Base-by-base conservation (phyloP, 371 early-diverging fungal species). In the Mucor circinelloides region DNA sequence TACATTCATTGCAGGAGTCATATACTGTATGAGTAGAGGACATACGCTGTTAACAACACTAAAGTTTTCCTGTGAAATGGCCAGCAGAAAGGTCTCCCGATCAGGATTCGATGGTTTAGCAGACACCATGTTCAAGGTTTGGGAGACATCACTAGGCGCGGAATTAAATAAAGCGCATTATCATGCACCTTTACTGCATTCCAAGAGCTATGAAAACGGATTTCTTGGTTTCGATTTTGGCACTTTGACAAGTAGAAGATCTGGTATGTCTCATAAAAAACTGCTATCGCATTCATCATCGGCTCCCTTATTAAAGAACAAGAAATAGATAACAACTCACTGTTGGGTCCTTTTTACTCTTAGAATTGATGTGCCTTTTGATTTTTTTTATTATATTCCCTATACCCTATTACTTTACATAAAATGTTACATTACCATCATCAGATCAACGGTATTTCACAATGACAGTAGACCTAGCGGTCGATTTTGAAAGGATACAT, bases 1-100 rank as follows among this genome's bases (percentile, higher is more conserved):
- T 64, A 89, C 90, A 0, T 91, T 91, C 68, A 83, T 85, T 31
- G 91, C 89, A n/a, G 89, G 89, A 3, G 72, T 85, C 12, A 87
- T 91, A 12, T 63, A 52, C 17, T 58, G 72, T 78, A 60, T 81
- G 34, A 58, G 77, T 23, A 63, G 67, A 48, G 60, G 64, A 17
- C 36, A 71, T 64, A 48, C 34, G 1, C 19, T 64, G 63, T 34
- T 46, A 46, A 56, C 57, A 1, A 79, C 83, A 6, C 66, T 85
- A 30, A 66, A 74, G n/a, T 85, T 82, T 62, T 85, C 85, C 10
- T 87, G 87, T 46, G 70, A 80, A 46, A 64, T 90, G 44, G 91
- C 91, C 0, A 85, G 85, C 25, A 75, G 77, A 38, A 90, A 91
- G 67, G 89, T 89, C 23, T 72, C 82, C 1, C 87, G 87, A 62